Conservation (phyloP, 257 asterid genomes). For the Solanum rostratum region DNA sequence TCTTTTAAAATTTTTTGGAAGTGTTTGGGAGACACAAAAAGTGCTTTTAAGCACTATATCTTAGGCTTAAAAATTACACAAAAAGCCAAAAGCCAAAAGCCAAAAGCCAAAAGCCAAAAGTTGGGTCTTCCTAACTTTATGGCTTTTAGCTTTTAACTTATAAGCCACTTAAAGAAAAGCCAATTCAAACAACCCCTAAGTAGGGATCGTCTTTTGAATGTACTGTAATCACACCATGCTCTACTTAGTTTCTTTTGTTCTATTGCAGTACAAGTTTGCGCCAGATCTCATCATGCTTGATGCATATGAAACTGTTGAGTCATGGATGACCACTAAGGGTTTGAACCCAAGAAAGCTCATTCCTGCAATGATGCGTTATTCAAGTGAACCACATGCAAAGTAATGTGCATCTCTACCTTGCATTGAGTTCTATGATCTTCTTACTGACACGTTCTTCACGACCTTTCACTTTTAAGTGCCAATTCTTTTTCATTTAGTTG, state of each 20-base stretch:
- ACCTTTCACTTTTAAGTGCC: not conserved
- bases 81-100: no score
- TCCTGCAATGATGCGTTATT: conserved; percentile 99
- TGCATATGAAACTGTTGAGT: conserved; percentile 97
- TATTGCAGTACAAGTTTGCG: conserved; percentile 88
- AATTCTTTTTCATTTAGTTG: not conserved
- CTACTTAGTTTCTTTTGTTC: conserved; percentile 3
- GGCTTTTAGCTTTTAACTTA: no score
- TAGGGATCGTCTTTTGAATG: not conserved
- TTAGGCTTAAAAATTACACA: no score
- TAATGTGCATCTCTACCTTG: conserved; percentile 25
- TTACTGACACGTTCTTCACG: not conserved
- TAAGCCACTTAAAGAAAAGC: no score
- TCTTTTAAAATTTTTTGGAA: no score
- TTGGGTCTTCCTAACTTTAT: no score
- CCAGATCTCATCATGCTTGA: conserved; percentile 95
- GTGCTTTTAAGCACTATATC: no score
- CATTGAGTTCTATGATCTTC: not conserved
- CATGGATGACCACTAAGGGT: conserved; percentile 89
- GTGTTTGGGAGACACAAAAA: no score
- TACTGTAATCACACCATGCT: not conserved
- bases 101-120: no score
- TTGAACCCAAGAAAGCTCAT: conserved; percentile 88
- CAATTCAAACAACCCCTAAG: not conserved
- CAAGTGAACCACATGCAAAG: conserved; percentile 95